Evolutionary conservation across 768 basidiomycete species (phyloP).

Genomic region (Amanita rimosa): DNA sequence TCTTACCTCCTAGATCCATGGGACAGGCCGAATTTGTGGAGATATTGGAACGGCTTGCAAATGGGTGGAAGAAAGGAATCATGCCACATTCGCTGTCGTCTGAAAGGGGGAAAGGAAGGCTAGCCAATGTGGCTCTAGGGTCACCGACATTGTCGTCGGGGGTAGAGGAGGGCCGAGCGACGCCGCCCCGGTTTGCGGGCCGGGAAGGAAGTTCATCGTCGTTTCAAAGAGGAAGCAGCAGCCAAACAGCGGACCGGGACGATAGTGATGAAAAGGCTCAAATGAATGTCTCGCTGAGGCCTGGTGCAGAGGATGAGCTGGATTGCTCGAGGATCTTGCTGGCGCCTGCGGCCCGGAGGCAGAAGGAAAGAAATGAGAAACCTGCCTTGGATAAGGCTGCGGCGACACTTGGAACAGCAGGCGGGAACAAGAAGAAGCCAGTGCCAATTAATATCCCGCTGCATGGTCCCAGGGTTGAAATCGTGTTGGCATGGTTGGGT

Average conservation of each 20-base stretch:
- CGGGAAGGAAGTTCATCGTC: constrained; percentile 10
- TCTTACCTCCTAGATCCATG: constrained; percentile 80
- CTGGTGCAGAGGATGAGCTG: constrained; percentile 42
- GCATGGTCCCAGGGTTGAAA: constrained; percentile 79
- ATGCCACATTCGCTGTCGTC: constrained; percentile 41
- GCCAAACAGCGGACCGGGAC: not conserved
- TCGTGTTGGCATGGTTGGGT: constrained; percentile 77
- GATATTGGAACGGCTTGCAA: constrained; percentile 68
- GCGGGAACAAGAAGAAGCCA: constrained; percentile 34
- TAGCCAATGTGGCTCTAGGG: constrained; percentile 27
- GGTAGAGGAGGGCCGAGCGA: constrained; percentile 5
- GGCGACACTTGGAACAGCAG: constrained; percentile 10
- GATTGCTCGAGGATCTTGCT: constrained; percentile 66
- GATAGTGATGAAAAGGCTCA: not conserved
- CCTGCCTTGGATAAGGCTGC: constrained; percentile 36
- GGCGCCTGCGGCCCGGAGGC: constrained; percentile 55
- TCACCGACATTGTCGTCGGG: constrained; percentile 17
- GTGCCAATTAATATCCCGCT: constrained; percentile 70
- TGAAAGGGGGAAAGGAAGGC: constrained; percentile 25
- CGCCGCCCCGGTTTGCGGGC: constrained; percentile 13
- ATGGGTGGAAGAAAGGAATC: constrained; percentile 61
- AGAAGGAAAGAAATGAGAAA: constrained; percentile 46
- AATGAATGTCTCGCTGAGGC: constrained; percentile 7
- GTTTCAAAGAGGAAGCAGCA: constrained; percentile 1
- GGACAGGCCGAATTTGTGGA: constrained; percentile 86